Conservation (phyloP, 2,329 filamentous ascomycete species). For the Colletotrichum sidae region DNA sequence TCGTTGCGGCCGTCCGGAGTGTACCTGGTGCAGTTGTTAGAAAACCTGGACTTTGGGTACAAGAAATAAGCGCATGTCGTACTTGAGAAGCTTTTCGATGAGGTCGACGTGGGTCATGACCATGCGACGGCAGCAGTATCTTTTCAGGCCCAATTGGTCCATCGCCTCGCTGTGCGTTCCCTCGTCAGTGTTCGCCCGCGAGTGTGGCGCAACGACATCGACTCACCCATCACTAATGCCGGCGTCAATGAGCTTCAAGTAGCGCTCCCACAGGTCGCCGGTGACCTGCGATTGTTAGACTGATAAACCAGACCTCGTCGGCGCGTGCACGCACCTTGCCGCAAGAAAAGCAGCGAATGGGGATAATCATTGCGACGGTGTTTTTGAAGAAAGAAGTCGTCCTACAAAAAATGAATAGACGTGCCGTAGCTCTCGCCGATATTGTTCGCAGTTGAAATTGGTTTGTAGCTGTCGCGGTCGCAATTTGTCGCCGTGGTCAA, state of each 20-base stretch:
- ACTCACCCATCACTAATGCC: conserved; percentile 79
- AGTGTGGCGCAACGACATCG: conserved; percentile 5
- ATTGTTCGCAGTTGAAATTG: neutral
- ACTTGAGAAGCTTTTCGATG: conserved; percentile 98
- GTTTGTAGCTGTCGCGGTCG: neutral
- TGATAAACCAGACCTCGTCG: conserved; percentile 43
- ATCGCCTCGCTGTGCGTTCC: conserved; percentile 82
- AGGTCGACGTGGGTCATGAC: conserved; percentile 99
- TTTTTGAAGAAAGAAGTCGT: neutral
- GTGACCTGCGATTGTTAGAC: conserved; percentile 75
- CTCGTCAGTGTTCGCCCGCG: neutral
- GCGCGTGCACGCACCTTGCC: conserved; percentile 80
- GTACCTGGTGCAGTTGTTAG: conserved; percentile 55
- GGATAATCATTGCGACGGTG: conserved; percentile 87
- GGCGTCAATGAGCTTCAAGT: conserved; percentile 88
- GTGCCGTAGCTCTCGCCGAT: neutral
- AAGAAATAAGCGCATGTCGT: conserved; percentile 48
- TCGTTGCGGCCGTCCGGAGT: conserved; percentile 72
- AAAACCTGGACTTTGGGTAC: conserved; percentile 35
- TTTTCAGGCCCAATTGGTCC: conserved; percentile 91
- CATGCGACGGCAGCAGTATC: conserved; percentile 99
- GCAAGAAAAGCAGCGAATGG: conserved; percentile 98
- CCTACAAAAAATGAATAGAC: neutral
- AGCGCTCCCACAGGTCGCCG: conserved; percentile 97
- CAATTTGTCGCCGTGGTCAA: conserved; percentile 24